phyloP scores from a whole-genome alignment of 208 protist genomes.

The Wallacemonas rigidus region DNA sequence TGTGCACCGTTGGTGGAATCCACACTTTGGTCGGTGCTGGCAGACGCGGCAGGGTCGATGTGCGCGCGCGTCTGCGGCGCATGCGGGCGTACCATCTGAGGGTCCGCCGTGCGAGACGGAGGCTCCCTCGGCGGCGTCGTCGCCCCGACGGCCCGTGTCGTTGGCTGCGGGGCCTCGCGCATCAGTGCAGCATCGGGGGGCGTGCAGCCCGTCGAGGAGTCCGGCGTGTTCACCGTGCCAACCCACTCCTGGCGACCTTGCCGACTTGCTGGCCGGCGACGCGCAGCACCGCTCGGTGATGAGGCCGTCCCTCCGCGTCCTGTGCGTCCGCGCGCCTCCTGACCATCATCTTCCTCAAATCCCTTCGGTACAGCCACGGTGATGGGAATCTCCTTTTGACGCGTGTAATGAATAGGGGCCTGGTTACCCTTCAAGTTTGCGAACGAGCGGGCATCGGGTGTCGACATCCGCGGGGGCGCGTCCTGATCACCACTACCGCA shows the following conservation, averaged over 20 bases:
- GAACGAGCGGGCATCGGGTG: slow-evolving; percentile 7
- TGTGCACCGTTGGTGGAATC: slow-evolving; percentile 4
- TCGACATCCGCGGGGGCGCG: neutral
- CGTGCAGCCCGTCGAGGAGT: neutral
- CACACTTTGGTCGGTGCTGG: slow-evolving; percentile 8
- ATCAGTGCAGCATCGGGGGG: neutral
- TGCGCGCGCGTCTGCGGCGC: slow-evolving; percentile 6
- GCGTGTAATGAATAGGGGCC: slow-evolving; percentile 16
- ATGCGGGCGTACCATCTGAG: neutral
- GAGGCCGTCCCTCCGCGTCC: neutral
- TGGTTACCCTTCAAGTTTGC: slow-evolving; percentile 16
- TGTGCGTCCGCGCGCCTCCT: neutral
- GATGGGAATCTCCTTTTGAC: slow-evolving; percentile 10
- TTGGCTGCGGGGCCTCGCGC: slow-evolving; percentile 5
- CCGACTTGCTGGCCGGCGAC: slow-evolving; percentile 10
- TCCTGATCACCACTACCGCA: neutral
- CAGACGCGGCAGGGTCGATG: slow-evolving; percentile 2
- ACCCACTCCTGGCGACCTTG: slow-evolving; percentile 7
- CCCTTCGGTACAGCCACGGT: slow-evolving; percentile 13
- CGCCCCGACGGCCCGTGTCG: neutral
- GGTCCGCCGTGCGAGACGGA: neutral
- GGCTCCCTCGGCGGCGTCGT: neutral
- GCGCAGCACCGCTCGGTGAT: neutral
- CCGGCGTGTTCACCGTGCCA: neutral
- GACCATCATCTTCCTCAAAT: neutral